A percentile compares a stretch with the other conserved stretches of the same genome.
phyloP scores from a whole-genome alignment of 1,139 yeast species.

The Magnusiomyces sp. region DNA sequence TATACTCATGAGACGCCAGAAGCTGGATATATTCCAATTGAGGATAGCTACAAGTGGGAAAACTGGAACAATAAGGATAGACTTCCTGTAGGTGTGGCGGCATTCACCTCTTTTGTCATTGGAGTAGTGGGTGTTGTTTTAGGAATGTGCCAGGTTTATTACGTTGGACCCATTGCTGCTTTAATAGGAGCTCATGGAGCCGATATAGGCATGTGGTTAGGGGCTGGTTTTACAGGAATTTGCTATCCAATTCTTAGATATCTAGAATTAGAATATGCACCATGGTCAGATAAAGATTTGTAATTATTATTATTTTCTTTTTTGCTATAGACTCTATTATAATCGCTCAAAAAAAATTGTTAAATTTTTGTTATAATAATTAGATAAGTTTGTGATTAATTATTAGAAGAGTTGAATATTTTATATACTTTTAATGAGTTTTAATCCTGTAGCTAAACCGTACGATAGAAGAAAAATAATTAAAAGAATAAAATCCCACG shows the following conservation, averaged over 20 bases:
- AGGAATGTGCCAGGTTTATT: constrained; percentile 79
- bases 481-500: no score
- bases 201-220: constrained; percentile 75
- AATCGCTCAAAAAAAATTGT: no score
- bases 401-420: no score
- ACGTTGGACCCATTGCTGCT: constrained; percentile 62
- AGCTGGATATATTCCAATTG: neutral
- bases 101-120: constrained; percentile 47
- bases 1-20: constrained; percentile 15
- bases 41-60: constrained; percentile 40
- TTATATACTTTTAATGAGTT: no score
- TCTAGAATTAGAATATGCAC: constrained; percentile 42
- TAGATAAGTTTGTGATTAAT: no score
- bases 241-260: constrained; percentile 58
- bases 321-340: no score
- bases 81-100: constrained; percentile 58
- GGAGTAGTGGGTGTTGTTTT: constrained; percentile 72
- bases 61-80: constrained; percentile 52
- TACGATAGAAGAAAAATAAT: no score
- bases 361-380: no score
- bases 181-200: constrained; percentile 53
- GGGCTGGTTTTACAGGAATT: constrained; percentile 63
- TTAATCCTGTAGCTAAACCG: no score
- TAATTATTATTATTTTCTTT: no score
- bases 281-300: constrained; percentile 13